phyloP scores from a whole-genome alignment of 2,329 filamentous ascomycete species.

The Exophiala sp. region DNA sequence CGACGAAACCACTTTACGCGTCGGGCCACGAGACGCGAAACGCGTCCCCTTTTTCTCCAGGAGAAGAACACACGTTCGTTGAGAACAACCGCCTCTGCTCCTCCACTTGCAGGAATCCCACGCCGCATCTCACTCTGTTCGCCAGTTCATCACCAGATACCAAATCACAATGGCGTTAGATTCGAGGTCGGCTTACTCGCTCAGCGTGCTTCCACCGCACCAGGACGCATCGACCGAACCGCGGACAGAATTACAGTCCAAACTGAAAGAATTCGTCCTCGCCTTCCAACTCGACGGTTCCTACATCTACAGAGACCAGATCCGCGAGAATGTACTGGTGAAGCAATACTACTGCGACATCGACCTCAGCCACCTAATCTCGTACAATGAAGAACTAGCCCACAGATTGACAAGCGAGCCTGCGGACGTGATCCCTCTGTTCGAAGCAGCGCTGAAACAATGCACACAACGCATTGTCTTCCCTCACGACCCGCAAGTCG shows the following conservation, averaged over 20 bases:
- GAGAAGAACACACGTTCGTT: not conserved
- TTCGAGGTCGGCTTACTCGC: conserved; percentile 76
- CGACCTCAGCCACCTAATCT: conserved; percentile 91
- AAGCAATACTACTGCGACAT: conserved; percentile 96
- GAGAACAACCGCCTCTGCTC: not conserved
- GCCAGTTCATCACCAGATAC: not conserved
- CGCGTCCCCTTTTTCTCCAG: not conserved
- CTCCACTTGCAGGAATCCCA: not conserved
- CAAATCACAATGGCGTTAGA: conserved; percentile 53
- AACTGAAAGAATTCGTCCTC: conserved; percentile 84
- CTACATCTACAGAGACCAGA: conserved; percentile 96
- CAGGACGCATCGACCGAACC: conserved; percentile 62
- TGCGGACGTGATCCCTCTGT: conserved; percentile 85
- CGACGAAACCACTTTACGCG: conserved; percentile 4
- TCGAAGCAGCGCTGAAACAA: conserved; percentile 80
- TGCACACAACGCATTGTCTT: conserved; percentile 93
- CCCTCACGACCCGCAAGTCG: conserved; percentile 60
- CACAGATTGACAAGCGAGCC: conserved; percentile 85
- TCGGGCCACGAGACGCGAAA: not conserved
- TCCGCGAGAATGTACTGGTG: conserved; percentile 87
- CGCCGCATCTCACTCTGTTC: not conserved
- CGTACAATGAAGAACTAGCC: conserved; percentile 90
- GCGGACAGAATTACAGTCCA: conserved; percentile 65
- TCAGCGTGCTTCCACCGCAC: conserved; percentile 69
- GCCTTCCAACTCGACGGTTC: conserved; percentile 90